Base-by-base conservation (phyloP, 345 rosid species). In the Firmiana major region DNA sequence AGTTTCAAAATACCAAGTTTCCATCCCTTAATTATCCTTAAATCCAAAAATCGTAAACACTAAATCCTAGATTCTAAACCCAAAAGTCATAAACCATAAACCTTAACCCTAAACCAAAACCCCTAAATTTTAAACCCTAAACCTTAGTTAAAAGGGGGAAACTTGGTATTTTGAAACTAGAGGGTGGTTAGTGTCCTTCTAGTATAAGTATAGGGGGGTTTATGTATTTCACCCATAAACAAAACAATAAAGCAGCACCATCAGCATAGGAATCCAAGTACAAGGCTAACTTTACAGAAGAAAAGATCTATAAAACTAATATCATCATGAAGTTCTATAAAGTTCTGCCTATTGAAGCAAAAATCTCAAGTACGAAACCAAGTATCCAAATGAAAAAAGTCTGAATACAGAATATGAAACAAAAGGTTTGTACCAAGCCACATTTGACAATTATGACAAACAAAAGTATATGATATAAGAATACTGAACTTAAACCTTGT, bases 321-420 rank as follows among this genome's bases (percentile, higher is more conserved):
- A 71, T 45, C 74, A 49, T 11, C 60, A 11, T 51, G 19, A 6
- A 51, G 12, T 71, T 31, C 60, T 49, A 51, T 31, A 40, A 71
- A 17, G 74, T 19, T 48, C 3, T 1, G 59, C 19, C 74, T 51
- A 71, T 22, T 22, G 22, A 28, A 70, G 13, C 0, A 9, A 71
- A 70, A 71, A 51, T 51, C 42, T 49, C 45, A 70, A 71, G 57
- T 51, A 71, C 2, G 9, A 71, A 71, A 51, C 45, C 43, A 51
- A 12, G 10, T 10, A 71, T 70, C 74, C 45, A 31, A 31, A 63
- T 28, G 19, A 63, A 34, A n/a, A 31, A 49, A 17, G 26, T 17
- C 3, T 17, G 74, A 38, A 70, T 4, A 49, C 26, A 28, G 59
- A 70, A 31, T 70, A 70, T 15, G 21, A 28, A 49, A 49, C 21